These are phyloP conservation scores for Cladosporium velox DNA, from an alignment of 2,329 filamentous ascomycete genomes.

Conservation along the genomic window DNA sequence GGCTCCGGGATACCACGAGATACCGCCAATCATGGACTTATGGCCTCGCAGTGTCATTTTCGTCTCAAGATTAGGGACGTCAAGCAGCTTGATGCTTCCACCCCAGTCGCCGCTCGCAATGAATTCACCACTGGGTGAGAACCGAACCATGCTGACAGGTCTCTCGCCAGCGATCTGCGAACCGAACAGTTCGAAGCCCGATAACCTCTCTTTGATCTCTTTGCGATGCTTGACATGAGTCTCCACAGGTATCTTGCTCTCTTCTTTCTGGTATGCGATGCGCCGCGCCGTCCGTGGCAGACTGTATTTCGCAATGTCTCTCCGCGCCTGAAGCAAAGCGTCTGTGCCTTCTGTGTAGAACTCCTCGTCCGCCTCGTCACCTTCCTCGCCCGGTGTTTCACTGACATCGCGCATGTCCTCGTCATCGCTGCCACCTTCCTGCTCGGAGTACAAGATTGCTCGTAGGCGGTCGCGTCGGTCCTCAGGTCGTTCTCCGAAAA, in stretches of 20 bases:
- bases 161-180: constrained; percentile 91
- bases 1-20: constrained; percentile 85
- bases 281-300: constrained; percentile 78
- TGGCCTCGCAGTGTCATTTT: constrained; percentile 78
- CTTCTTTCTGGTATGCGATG: constrained; percentile 73
- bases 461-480: constrained; percentile 86
- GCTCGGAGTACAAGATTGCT: constrained; percentile 69
- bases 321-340: constrained; percentile 73
- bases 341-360: constrained; percentile 87
- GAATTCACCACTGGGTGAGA: constrained; percentile 80
- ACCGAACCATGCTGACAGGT: constrained; percentile 86
- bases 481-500: constrained; percentile 86
- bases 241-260: constrained; percentile 79
- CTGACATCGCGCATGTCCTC: constrained; percentile 60
- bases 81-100: constrained; percentile 82
- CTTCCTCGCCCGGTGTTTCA: constrained; percentile 59
- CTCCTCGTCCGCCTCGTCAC: constrained; percentile 80
- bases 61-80: constrained; percentile 78
- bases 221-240: constrained; percentile 94
- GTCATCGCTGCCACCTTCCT: constrained; percentile 60
- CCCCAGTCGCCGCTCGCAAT: constrained; percentile 93
- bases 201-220: constrained; percentile 77
- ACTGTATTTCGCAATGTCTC: constrained; percentile 79
- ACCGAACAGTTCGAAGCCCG: constrained; percentile 85
- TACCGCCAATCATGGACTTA: constrained; percentile 82